Percentiles rank a stretch among this genome's conserved stretches.
phyloP scores from a whole-genome alignment of 2,329 filamentous ascomycete genomes.

The Exophiala bonariae region DNA sequence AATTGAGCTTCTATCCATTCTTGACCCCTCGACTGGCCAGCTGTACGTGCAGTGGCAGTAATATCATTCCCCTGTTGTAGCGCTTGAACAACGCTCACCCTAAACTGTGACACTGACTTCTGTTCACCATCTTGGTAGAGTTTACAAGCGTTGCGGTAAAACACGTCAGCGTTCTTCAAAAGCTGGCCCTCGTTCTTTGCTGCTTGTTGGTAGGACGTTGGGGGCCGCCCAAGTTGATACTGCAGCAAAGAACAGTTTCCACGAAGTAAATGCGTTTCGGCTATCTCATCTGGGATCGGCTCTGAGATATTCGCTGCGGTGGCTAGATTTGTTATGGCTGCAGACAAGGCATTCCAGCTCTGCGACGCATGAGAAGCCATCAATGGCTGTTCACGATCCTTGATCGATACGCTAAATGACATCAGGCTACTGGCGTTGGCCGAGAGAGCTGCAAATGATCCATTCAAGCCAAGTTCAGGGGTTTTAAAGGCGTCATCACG shows the following conservation, averaged over 20 bases:
- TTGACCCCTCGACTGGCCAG: conserved; percentile 4
- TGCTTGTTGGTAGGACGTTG: conserved; percentile 43
- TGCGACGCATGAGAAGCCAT: conserved; percentile 33
- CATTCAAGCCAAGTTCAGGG: conserved; percentile 40
- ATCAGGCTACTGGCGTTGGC: conserved; percentile 59
- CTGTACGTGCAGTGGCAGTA: not conserved
- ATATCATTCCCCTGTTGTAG: conserved; percentile 8
- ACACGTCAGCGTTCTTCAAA: conserved; percentile 58
- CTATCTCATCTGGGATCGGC: conserved; percentile 45
- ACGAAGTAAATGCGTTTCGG: conserved; percentile 54
- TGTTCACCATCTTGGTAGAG: conserved; percentile 31
- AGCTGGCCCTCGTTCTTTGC: conserved; percentile 48
- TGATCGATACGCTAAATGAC: conserved; percentile 52
- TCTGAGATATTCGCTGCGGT: conserved; percentile 53
- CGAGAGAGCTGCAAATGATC: conserved; percentile 51
- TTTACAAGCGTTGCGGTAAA: conserved; percentile 54
- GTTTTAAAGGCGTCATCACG: conserved; percentile 41
- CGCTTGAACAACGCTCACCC: conserved; percentile 10
- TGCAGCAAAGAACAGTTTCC: conserved; percentile 59
- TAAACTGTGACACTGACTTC: conserved; percentile 17
- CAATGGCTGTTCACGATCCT: conserved; percentile 33
- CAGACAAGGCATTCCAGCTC: conserved; percentile 55
- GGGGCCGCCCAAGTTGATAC: conserved; percentile 50
- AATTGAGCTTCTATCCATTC: conserved; percentile 23
- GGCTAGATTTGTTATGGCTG: conserved; percentile 52